Percentiles rank a stretch among this genome's conserved stretches.
phyloP scores from a whole-genome alignment of 305 asterid genomes.

The Andrographis paniculata region DNA sequence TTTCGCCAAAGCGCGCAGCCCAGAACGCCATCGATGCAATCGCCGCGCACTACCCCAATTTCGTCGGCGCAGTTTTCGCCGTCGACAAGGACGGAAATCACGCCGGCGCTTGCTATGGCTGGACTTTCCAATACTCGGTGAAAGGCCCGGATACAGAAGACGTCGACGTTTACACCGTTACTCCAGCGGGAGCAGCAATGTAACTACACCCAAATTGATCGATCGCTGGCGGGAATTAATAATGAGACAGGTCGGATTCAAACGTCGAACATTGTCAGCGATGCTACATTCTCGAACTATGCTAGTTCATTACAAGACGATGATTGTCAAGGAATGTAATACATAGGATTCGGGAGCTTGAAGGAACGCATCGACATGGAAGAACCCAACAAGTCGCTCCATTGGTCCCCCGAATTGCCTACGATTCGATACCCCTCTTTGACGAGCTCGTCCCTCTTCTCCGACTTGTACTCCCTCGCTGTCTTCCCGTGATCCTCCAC shows the following conservation, averaged over 20 bases:
- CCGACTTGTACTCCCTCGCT: slow-evolving; percentile 55
- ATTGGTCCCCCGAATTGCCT: slow-evolving; percentile 88
- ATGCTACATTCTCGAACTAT: no score
- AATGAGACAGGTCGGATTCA: no score
- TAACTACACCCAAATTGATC: neutral
- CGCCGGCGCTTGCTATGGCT: slow-evolving; percentile 94
- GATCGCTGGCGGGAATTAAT: no score
- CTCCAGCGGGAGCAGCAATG: slow-evolving; percentile 19
- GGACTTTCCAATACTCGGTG: slow-evolving; percentile 91
- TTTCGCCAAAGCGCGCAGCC: slow-evolving; percentile 83
- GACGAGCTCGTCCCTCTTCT: slow-evolving; percentile 53
- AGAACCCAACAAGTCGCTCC: slow-evolving; percentile 82
- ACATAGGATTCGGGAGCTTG: slow-evolving; percentile 93
- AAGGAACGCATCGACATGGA: slow-evolving; percentile 49
- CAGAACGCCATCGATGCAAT: slow-evolving; percentile 75
- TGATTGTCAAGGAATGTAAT: slow-evolving; percentile 60
- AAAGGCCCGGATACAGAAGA: slow-evolving; percentile 51
- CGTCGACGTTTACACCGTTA: slow-evolving; percentile 57
- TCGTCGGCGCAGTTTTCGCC: slow-evolving; percentile 82
- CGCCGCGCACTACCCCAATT: slow-evolving; percentile 55
- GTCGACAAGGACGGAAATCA: slow-evolving; percentile 57
- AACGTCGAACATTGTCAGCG: no score
- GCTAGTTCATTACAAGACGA: no score
- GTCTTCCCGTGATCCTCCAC: slow-evolving; percentile 47
- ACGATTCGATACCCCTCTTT: slow-evolving; percentile 55